Percentiles rank a stretch among this genome's conserved stretches.
These are phyloP conservation scores for Lachnellula suecica DNA, from an alignment of 2,329 filamentous ascomycete genomes.

Conservation along the genomic window DNA sequence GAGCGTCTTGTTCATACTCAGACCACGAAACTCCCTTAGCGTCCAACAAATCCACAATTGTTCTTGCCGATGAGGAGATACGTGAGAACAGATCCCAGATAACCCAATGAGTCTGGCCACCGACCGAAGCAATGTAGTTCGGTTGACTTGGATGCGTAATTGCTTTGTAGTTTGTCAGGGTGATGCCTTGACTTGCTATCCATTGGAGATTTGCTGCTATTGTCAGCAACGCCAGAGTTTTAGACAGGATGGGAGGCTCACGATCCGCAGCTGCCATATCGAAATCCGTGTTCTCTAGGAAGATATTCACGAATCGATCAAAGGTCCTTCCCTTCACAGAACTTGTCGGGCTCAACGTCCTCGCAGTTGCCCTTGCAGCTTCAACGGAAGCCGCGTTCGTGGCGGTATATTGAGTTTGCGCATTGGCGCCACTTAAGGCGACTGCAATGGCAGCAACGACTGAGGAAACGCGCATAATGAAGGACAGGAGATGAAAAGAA, in stretches of 20 bases:
- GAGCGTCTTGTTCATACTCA: constrained; percentile 75
- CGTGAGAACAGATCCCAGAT: constrained; percentile 62
- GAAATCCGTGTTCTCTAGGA: constrained; percentile 54
- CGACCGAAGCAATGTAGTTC: constrained; percentile 70
- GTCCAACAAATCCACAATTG: constrained; percentile 50
- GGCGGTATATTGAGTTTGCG: constrained; percentile 8
- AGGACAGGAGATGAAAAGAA: neutral
- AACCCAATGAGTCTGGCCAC: constrained; percentile 70
- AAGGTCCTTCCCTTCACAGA: constrained; percentile 53
- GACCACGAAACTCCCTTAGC: constrained; percentile 53
- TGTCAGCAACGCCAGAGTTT: neutral
- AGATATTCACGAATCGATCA: constrained; percentile 60
- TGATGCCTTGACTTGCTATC: constrained; percentile 54
- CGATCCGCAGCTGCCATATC: constrained; percentile 29
- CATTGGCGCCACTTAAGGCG: neutral
- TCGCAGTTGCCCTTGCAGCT: constrained; percentile 43
- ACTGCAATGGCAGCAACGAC: neutral
- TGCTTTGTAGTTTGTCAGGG: constrained; percentile 51
- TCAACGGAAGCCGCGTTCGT: constrained; percentile 2
- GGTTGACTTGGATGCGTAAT: constrained; percentile 66
- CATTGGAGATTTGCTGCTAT: constrained; percentile 38
- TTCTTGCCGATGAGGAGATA: constrained; percentile 57
- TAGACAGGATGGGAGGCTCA: neutral
- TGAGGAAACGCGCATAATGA: constrained; percentile 2
- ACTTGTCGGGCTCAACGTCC: constrained; percentile 43